A percentile compares a stretch with the other conserved stretches of the same genome.
phyloP scores from a whole-genome alignment of 192 early-diverging fungal species.

The Neocallimastix lanati region DNA sequence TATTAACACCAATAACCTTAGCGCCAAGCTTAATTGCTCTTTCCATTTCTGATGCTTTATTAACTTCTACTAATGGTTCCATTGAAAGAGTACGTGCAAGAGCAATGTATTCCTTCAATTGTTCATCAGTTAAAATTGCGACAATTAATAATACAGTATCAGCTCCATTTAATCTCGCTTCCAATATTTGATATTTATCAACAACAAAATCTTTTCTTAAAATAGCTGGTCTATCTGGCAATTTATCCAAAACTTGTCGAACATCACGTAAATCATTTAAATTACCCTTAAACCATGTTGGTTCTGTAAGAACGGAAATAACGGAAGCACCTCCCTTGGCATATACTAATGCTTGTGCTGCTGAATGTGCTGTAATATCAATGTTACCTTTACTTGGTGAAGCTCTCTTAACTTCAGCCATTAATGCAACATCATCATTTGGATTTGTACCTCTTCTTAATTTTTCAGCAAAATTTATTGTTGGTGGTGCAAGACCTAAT shows the following conservation, averaged over 20 bases:
- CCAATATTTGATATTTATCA: conserved; percentile 85
- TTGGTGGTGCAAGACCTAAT: conserved; percentile 50
- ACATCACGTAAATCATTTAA: conserved; percentile 81
- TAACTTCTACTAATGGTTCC: conserved; percentile 99
- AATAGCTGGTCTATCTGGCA: conserved; percentile 66
- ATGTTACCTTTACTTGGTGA: conserved; percentile 92
- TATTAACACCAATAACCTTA: conserved; percentile 91
- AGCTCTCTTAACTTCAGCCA: conserved; percentile 98
- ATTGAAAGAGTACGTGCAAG: conserved; percentile 68
- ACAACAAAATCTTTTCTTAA: conserved; percentile 96
- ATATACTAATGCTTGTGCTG: conserved; percentile 69
- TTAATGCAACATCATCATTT: conserved; percentile 48
- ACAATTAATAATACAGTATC: conserved; percentile 94
- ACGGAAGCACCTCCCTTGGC: conserved; percentile 75
- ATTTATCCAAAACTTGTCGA: conserved; percentile 42
- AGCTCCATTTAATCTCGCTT: conserved; percentile 84
- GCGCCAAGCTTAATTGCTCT: conserved; percentile 64
- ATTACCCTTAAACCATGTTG: conserved; percentile 94
- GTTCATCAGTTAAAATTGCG: conserved; percentile 60
- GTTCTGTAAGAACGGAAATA: conserved; percentile 95
- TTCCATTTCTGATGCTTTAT: conserved; percentile 73
- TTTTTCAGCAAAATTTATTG: conserved; percentile 60
- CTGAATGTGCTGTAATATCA: conserved; percentile 60
- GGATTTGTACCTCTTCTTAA: conserved; percentile 23
- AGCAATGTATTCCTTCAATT: conserved; percentile 42